Base-by-base conservation (phyloP, 768 basidiomycete genomes). In the Naganishia vaughanmartiniae region DNA sequence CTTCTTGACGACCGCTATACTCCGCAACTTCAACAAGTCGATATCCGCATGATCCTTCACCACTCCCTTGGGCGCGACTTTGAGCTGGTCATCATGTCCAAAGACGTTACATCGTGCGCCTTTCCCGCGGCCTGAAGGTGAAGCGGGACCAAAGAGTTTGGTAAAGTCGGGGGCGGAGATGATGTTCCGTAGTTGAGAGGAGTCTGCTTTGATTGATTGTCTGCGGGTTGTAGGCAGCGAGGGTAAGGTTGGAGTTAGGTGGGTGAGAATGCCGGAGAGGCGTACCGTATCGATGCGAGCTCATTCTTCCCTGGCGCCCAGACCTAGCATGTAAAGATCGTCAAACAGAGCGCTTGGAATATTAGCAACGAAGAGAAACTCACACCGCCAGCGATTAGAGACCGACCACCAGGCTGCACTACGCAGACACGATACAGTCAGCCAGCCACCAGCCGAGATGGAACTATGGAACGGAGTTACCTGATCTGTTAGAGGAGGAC, bases 41-140 rank as follows among this genome's bases (percentile, higher is more conserved):
- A 99, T 97, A 78, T 97, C 92, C 80, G 84, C 84, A 78, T 97
- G 93, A 34, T 85, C 85, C 81, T 93, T 98, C 65, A 87, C 86
- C 11, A 95, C 82, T 0, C 93, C 94, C 77, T 96, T 97, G 0
- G 94, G 94, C 6, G 93, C 91, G 0, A 87, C 87, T 83, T 96
- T 97, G 34, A 96, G 83, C 77, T 92, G 89, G 74, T 92, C 93
- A 1, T 94, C 92, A 68, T 81, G 78, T 0, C 95, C 94, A 79
- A 94, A 99, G 1, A 99, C 87, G 76, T 85, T 95, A 76, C 86
- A 85, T 63, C 88, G 82, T 67, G 83, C 81, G 21, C 90, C 89
- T 67, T 89, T 84, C n/a, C 73, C 73, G 17, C 36, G 12, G 21
- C 67, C 69, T 73, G 86, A 83, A 0, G 87, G 87, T 60, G 81